phyloP scores from a whole-genome alignment of 305 asterid genomes.

The Salvia sclarea region DNA sequence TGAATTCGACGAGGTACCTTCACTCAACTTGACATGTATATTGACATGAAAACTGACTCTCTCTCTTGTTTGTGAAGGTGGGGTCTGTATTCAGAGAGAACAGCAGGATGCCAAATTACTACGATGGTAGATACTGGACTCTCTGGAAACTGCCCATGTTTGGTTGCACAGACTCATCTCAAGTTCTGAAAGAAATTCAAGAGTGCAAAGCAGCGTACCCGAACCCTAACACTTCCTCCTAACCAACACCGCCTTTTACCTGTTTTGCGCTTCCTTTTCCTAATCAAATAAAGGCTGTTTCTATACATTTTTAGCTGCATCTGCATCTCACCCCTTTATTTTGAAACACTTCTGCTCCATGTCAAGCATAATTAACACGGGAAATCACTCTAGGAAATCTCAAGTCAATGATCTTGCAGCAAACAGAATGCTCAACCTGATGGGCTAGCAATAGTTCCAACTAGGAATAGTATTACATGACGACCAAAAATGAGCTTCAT shows the following conservation, averaged over 20 bases:
- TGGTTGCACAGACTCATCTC: conserved; percentile 56
- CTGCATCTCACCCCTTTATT: conserved; percentile 3
- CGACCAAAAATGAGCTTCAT: not conserved
- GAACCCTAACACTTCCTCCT: conserved; percentile 34
- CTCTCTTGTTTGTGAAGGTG: conserved; percentile 27
- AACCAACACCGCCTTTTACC: not conserved
- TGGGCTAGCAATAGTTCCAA: not conserved
- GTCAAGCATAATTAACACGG: too few species aligned
- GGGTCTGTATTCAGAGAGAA: conserved; percentile 55
- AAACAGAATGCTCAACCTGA: not conserved
- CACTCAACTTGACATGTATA: too few species aligned
- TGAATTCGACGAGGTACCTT: conserved; percentile 50
- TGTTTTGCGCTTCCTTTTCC: conserved; percentile 5
- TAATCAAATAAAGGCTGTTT: not conserved
- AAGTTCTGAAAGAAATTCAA: conserved; percentile 50
- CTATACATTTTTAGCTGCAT: not conserved
- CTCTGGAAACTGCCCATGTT: conserved; percentile 80
- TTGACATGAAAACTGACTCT: not conserved
- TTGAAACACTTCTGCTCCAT: not conserved
- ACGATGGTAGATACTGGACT: conserved; percentile 75
- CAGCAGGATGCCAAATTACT: conserved; percentile 60
- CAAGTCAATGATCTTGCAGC: too few species aligned
- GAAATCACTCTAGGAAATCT: too few species aligned
- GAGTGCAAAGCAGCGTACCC: conserved; percentile 59
- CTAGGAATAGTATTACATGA: not conserved